A percentile compares a stretch with the other conserved stretches of the same genome.
phyloP scores from a whole-genome alignment of 140 eudicot genomes.

The Artemisia princeps region DNA sequence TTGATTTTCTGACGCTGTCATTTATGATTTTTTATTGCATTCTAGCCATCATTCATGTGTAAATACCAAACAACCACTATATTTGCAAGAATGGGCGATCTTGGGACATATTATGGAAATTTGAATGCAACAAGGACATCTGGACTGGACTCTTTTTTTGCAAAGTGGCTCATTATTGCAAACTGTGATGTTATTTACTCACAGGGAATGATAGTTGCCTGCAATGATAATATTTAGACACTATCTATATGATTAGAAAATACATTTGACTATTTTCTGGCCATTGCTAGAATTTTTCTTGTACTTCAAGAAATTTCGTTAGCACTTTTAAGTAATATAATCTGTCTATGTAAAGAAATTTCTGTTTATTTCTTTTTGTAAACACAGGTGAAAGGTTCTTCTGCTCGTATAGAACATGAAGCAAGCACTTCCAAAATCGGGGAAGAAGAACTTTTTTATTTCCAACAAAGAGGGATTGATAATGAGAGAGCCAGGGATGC shows the following conservation, averaged over 20 bases:
- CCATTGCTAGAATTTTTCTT: not conserved
- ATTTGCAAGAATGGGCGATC: not conserved
- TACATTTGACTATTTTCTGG: not conserved
- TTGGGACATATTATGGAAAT: not conserved
- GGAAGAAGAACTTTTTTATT: conserved; percentile 80
- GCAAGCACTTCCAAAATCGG: conserved; percentile 86
- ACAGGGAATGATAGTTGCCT: not conserved
- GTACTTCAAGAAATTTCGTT: not conserved
- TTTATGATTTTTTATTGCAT: not conserved
- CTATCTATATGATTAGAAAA: not conserved
- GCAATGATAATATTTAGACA: not conserved
- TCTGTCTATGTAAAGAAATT: not conserved
- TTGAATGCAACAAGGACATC: too few relatives aligned
- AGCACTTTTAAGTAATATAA: not conserved
- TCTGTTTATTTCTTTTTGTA: not conserved
- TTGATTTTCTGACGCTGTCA: not conserved
- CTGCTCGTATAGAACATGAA: conserved; percentile 77
- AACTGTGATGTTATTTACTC: not conserved
- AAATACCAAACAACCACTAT: not conserved
- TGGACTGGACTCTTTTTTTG: too few relatives aligned
- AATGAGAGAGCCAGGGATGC: conserved; percentile 88
- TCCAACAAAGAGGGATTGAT: conserved; percentile 85
- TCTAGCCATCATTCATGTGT: not conserved
- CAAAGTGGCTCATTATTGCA: too few relatives aligned
- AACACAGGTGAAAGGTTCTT: conserved; percentile 57